Base-by-base conservation (phyloP, 257 asterid species). In the Plantago major region DNA sequence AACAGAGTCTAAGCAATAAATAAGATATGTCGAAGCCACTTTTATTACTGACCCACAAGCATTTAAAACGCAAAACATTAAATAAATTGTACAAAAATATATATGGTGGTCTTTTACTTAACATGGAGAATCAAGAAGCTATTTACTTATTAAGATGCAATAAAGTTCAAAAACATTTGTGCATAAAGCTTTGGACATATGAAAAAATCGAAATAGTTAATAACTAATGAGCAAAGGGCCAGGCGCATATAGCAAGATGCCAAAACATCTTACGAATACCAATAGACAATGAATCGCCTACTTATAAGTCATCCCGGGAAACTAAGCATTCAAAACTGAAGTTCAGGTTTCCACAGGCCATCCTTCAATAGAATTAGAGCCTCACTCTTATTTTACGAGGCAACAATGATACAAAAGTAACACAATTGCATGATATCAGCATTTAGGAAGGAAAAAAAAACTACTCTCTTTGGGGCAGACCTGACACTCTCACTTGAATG, bases 1-100 rank as follows among this genome's bases (percentile, higher is more conserved):
- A n/a, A n/a, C n/a, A n/a, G n/a, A n/a, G n/a, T n/a, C n/a, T n/a
- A n/a, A 71, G 67, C 22, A 42, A 22, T 44, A 44, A 50, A 59
- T 16, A 65, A 42, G 57, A 18, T 38, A 16, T 19, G 8, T 64
- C 38, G 42, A 67, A 49, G 66, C 42, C 46, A 54, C n/a, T 55
- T 48, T 45, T 44, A 37, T 15, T 22, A 11, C 42, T 15, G 38
- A 19, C 56, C 50, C 0, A 42, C 10, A 65, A 60, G 26, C 26
- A 7, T 30, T 42, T 11, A 52, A 42, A 15, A 47, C 18, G 38
- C 14, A 54, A 16, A 13, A 49, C 30, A 55, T 37, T 53, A n/a
- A 15, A 55, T 47, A 64, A 63, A 18, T 69, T 26, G 26, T 9
- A 69, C 17, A 46, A 53, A 66, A 60, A 44, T 48, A 52, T 48